phyloP scores from a whole-genome alignment of 371 early-diverging fungal genomes.

The Conidiobolus incongruus region DNA sequence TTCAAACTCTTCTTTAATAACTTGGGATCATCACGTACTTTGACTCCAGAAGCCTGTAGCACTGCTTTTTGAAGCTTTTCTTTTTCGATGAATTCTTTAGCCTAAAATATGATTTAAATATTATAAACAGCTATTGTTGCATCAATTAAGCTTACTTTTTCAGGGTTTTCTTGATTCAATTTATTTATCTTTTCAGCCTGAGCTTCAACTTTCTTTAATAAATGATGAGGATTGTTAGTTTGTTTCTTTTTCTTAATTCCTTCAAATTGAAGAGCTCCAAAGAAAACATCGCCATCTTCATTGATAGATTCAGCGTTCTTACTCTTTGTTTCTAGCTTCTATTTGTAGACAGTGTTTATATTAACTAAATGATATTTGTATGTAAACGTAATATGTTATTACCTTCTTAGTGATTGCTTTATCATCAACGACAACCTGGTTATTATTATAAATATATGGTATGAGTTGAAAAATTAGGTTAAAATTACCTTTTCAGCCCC shows the following conservation, averaged over 20 bases:
- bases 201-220: conserved; percentile 51
- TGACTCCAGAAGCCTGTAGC: conserved; percentile 63
- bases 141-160: conserved; percentile 17
- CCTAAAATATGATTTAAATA: conserved; percentile 11
- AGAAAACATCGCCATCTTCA: conserved; percentile 33
- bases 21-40: conserved; percentile 72
- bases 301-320: conserved; percentile 10
- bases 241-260: conserved; percentile 26
- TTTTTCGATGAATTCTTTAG: conserved; percentile 40
- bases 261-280: conserved; percentile 45
- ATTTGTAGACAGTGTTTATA: background rate
- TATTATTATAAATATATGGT: no score
- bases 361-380: background rate
- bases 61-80: conserved; percentile 60
- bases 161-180: conserved; percentile 20
- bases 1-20: conserved; percentile 79
- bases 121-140: no score
- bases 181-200: conserved; percentile 43
- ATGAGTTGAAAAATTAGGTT: no score
- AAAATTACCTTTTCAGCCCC: background rate
- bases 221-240: conserved; percentile 40
- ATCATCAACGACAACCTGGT: no score
- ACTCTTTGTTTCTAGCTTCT: background rate
- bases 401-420: background rate
- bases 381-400: background rate